These are phyloP conservation scores for Ophiocordyceps camponoti-floridani DNA, from an alignment of 2,329 filamentous ascomycete species.

Conservation along the genomic window DNA sequence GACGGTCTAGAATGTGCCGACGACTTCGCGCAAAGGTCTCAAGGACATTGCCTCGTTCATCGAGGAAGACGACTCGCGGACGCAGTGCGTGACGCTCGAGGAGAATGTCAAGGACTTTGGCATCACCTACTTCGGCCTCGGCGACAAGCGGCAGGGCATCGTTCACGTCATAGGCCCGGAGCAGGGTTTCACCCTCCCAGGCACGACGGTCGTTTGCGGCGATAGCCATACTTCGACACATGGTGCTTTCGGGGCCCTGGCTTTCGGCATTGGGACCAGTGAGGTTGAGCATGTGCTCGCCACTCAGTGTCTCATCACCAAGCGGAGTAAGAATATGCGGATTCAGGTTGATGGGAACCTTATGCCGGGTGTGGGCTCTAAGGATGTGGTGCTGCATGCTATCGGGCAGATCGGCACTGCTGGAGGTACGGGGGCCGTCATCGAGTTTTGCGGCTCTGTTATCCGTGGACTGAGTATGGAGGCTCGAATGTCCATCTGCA, in stretches of 20 bases:
- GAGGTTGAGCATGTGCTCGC: conserved; percentile 97
- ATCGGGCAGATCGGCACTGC: conserved; percentile 92
- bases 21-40: conserved; percentile 73
- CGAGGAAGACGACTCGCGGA: conserved; percentile 79
- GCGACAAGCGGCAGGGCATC: conserved; percentile 92
- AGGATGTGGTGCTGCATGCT: conserved; percentile 83
- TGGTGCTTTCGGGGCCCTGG: conserved; percentile 85
- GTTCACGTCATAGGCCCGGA: conserved; percentile 97
- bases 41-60: conserved; percentile 92
- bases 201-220: conserved; percentile 91
- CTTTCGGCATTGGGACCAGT: conserved; percentile 93
- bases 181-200: conserved; percentile 94
- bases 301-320: conserved; percentile 87
- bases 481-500: conserved; percentile 97
- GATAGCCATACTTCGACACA: conserved; percentile 98
- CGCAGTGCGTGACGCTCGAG: conserved; percentile 90
- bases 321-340: conserved; percentile 96
- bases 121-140: conserved; percentile 91
- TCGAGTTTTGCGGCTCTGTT: conserved; percentile 92
- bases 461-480: conserved; percentile 86
- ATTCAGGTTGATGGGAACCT: conserved; percentile 88
- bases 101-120: conserved; percentile 95
- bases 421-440: conserved; percentile 83
- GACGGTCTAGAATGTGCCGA: conserved; percentile 68
- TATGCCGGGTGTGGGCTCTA: conserved; percentile 80